Evolutionary conservation across 306 rosid genomes (phyloP).

Genomic region (Gynostemma pentaphyllum): DNA sequence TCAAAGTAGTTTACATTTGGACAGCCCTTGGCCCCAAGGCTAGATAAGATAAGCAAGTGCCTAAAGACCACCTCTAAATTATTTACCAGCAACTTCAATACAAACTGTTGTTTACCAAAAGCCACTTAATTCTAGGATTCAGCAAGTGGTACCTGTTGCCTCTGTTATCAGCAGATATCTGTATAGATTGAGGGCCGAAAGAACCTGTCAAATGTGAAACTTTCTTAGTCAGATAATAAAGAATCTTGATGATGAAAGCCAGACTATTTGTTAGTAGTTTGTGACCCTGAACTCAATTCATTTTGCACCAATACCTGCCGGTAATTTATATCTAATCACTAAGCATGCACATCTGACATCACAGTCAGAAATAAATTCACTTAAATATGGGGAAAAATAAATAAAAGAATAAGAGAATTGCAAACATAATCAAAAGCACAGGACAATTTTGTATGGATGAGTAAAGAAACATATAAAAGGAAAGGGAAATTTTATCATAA

Average conservation of each 20-base stretch:
- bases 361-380: not conserved
- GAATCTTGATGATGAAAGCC: not conserved
- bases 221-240: not conserved
- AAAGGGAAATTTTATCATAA: not conserved
- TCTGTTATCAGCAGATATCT: slow-evolving; percentile 66
- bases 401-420: not conserved
- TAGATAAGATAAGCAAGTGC: not conserved
- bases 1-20: not conserved
- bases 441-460: not conserved
- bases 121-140: not conserved
- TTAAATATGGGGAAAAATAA: not conserved
- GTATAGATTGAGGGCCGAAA: slow-evolving; percentile 83
- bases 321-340: not conserved
- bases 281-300: not conserved
- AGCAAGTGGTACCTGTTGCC: slow-evolving; percentile 42
- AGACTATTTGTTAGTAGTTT: not conserved
- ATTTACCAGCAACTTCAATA: not conserved
- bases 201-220: slow-evolving; percentile 34
- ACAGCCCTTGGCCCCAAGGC: not conserved
- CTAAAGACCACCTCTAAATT: not conserved
- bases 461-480: not conserved
- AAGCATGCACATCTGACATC: not conserved
- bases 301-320: not conserved
- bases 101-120: not conserved
- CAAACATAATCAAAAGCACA: not conserved